A percentile compares a stretch with the other conserved stretches of the same genome.
These are phyloP conservation scores for Aaosphaeria arxii DNA, from an alignment of 2,329 filamentous ascomycete genomes.

Conservation along the genomic window DNA sequence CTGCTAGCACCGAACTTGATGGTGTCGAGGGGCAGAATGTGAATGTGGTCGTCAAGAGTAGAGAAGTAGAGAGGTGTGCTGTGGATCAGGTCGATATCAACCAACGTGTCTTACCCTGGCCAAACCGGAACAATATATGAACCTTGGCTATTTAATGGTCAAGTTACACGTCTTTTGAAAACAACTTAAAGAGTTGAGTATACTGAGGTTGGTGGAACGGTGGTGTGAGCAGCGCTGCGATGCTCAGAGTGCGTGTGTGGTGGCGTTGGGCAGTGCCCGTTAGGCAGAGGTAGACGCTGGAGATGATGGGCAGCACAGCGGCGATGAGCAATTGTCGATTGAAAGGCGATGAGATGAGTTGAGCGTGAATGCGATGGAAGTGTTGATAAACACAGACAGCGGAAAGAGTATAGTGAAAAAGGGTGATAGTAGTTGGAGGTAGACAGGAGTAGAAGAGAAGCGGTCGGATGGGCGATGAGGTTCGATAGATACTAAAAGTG, in stretches of 20 bases:
- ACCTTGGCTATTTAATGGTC: constrained; percentile 12
- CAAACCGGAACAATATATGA: constrained; percentile 10
- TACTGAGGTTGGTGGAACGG: too few species aligned
- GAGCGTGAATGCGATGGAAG: constrained; percentile 7
- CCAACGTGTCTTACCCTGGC: constrained; percentile 6
- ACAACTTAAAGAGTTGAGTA: too few species aligned
- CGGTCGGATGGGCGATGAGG: constrained; percentile 22
- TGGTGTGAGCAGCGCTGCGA: constrained; percentile 9
- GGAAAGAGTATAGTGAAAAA: constrained; percentile 13
- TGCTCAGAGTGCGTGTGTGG: constrained; percentile 10
- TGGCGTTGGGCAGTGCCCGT: constrained; percentile 23
- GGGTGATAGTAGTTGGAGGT: constrained; percentile 16
- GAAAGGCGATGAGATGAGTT: constrained; percentile 3
- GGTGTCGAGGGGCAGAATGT: neutral
- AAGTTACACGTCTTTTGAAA: neutral
- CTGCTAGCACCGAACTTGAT: constrained; percentile 9
- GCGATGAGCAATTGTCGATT: neutral
- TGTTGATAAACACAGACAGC: constrained; percentile 21
- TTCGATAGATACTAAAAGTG: constrained; percentile 26
- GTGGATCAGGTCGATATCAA: constrained; percentile 9
- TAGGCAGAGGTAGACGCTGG: constrained; percentile 18
- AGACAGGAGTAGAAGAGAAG: constrained; percentile 15
- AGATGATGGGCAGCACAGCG: constrained; percentile 1
- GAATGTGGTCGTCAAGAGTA: too few species aligned
- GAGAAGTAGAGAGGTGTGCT: too few species aligned